Conservation (phyloP, 805 yeast genomes). For the Saccharomycopsis sp. region DNA sequence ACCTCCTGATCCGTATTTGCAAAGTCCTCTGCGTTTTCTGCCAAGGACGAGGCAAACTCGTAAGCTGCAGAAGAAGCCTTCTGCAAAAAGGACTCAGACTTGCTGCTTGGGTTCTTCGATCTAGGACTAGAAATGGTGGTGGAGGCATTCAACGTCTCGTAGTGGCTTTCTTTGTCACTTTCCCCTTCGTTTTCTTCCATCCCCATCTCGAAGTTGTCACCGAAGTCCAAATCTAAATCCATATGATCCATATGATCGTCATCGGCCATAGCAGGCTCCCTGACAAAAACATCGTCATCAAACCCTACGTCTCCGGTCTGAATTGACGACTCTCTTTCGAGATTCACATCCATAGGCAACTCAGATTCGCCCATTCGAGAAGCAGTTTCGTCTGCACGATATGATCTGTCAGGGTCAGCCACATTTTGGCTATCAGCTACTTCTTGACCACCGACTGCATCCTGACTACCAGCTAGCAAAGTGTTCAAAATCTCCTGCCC, state of each 20-base stretch:
- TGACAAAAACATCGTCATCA: slow-evolving; percentile 23
- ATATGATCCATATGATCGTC: neutral
- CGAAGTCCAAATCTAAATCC: slow-evolving; percentile 32
- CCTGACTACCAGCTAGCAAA: neutral
- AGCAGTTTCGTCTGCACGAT: too few species aligned
- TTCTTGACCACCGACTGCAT: neutral
- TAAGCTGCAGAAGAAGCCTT: slow-evolving; percentile 10
- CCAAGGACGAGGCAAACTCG: slow-evolving; percentile 15
- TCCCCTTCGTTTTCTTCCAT: too few species aligned
- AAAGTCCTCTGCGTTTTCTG: slow-evolving; percentile 11
- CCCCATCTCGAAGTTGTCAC: slow-evolving; percentile 35
- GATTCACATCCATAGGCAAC: neutral
- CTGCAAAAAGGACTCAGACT: slow-evolving; percentile 16
- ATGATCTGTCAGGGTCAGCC: too few species aligned
- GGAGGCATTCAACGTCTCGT: slow-evolving; percentile 8
- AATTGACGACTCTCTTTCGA: neutral
- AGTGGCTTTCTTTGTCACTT: too few species aligned
- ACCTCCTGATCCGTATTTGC: slow-evolving; percentile 6
- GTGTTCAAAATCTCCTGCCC: neutral
- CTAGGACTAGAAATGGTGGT: neutral
- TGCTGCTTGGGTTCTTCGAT: neutral
- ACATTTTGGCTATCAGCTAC: too few species aligned
- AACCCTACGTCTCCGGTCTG: slow-evolving; percentile 14
- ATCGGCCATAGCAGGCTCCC: slow-evolving; percentile 7
- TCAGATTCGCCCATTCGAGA: too few species aligned